Base-by-base conservation (phyloP, 2,329 filamentous ascomycete species). In the Monilinia fructigena region DNA sequence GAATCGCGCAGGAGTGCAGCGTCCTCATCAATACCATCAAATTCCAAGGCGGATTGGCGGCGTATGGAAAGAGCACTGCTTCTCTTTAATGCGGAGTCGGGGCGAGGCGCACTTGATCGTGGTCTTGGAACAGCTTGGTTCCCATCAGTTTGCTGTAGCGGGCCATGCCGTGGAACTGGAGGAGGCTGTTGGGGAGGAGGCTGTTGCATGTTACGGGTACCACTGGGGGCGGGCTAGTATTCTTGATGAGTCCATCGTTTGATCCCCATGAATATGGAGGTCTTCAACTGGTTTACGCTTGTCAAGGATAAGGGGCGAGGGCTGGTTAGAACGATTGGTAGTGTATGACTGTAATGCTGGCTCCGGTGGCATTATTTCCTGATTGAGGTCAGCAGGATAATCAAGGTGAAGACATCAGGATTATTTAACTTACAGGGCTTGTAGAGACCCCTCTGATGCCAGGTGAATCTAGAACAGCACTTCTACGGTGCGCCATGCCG, bases 231-330 rank as follows among this genome's bases (percentile, higher is more conserved):
- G 70, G 72, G 5, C 63, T 66, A n/a, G 70, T 61, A 64, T 70
- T 74, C 3, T 68, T 66, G 69, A 76, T 74, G 45, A 76, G 63
- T 40, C 71, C 70, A 31, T 77, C 75, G 26, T 72, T 55, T 35
- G 75, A 77, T 35, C 69, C 72, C 72, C 74, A 76, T 40, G 75
- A 75, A 61, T 75, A 73, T 38, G 71, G 74, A 8, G 75, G 23
- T 72, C 66, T 47, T 75, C 72, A 23, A 75, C 55, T 18, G 71
- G 54, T 45, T 68, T 73, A 3, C 68, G 71, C 56, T 69, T 72
- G 63, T 76, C 74, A 61, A 76, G 67, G 26, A 69, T 68, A 16
- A 76, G 68, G 31, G 72, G 72, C 11, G 71, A 67, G n/a, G 74
- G 75, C 48, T 70, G 70, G 45, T 71, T 73, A 12, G 65, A 59